These are phyloP conservation scores for Umbelopsis isabellina DNA, from an alignment of 192 early-diverging fungal species.

Conservation along the genomic window DNA sequence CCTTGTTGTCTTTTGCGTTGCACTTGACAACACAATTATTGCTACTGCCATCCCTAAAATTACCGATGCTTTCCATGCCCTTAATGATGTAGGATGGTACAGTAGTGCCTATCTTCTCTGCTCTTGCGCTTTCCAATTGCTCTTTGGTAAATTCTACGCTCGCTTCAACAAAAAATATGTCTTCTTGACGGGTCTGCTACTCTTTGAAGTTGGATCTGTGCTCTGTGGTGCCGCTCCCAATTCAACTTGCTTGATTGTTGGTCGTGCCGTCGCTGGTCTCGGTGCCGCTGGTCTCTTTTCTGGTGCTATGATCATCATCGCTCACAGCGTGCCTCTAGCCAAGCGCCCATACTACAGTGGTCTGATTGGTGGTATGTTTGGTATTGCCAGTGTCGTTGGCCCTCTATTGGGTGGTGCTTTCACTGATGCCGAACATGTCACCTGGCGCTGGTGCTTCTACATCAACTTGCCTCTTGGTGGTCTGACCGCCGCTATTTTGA, in stretches of 20 bases:
- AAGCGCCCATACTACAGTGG: constrained; percentile 62
- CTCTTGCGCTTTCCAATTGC: constrained; percentile 62
- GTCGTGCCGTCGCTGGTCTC: constrained; percentile 59
- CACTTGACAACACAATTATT: constrained; percentile 76
- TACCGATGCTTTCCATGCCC: constrained; percentile 58
- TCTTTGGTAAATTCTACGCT: constrained; percentile 72
- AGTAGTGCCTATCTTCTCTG: constrained; percentile 61
- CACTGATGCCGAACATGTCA: constrained; percentile 45
- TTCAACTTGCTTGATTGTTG: constrained; percentile 56
- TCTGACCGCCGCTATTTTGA: constrained; percentile 50
- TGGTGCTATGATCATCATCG: constrained; percentile 63
- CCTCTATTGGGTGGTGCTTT: constrained; percentile 63
- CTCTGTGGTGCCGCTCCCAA: constrained; percentile 51
- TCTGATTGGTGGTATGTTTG: constrained; percentile 58
- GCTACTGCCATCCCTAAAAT: constrained; percentile 74
- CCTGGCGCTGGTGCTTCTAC: constrained; percentile 81
- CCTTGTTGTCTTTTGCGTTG: constrained; percentile 62
- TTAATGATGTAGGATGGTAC: constrained; percentile 68
- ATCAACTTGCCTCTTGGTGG: constrained; percentile 82
- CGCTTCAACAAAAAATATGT: constrained; percentile 62
- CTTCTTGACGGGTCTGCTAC: constrained; percentile 39
- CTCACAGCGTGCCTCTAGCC: constrained; percentile 61
- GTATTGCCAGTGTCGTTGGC: constrained; percentile 57
- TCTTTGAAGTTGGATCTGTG: constrained; percentile 54
- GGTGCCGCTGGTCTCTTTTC: constrained; percentile 61